Base-by-base conservation (phyloP, 2,329 filamentous ascomycete genomes). In the Cadophora sp. region DNA sequence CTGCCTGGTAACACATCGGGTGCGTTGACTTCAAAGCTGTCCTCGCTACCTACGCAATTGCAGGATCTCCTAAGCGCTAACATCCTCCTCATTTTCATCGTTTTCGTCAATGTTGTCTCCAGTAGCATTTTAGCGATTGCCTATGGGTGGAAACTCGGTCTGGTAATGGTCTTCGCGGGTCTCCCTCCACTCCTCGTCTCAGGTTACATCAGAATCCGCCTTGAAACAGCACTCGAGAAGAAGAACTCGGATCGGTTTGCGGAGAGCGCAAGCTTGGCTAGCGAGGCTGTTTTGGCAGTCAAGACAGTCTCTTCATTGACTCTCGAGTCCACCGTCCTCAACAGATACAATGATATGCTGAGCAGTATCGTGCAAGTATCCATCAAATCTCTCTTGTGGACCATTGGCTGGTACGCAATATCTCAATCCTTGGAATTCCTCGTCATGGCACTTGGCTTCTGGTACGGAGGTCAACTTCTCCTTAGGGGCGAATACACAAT, bases 291-390 rank as follows among this genome's bases (percentile, higher is more conserved):
- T 39, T 93, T 92, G 0, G 91, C 94, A 2, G 97, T 97, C 73
- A 91, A 94, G 60, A 97, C 95, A 1, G 93, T 97, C 7, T 94
- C 94, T 1, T 91, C 92, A 9, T 84, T 98, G 43, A 97, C 93
- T 0, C 87, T 94, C 2, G 95, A 98, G 79, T 79, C 85, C 0
- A 91, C 96, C 73, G 92, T 97, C 4, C 84, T 92, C 73, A 75
- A 79, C 1, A 83, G 88, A 61, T 98, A 96, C 81, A 89, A 86
- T 33, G 22, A 33, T n/a, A 33, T 64, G 41, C 65, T 78, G 95
- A 53, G 55, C 56, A 47, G 58, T 22, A 65, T 65, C 16, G 64
- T 65, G 14, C 36, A 45, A n/a, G 39, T 22, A 18, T 66, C 65
- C 18, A 64, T 55, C 16, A 47, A 53, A 41, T 66, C 59, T 2